Evolutionary conservation across 805 yeast genomes (phyloP).

Genomic region (Candida morakotiae): DNA sequence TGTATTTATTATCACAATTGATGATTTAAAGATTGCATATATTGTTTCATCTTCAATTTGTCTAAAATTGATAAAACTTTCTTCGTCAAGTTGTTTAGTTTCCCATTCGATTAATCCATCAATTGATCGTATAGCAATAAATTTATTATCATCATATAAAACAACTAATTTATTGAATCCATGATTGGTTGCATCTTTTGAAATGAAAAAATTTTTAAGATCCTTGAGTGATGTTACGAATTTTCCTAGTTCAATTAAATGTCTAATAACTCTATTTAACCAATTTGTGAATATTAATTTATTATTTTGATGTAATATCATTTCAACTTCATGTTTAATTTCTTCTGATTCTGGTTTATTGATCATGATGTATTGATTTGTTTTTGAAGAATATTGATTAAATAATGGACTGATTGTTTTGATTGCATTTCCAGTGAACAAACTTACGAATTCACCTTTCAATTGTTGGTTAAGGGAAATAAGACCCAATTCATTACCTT

Average conservation of each 20-base stretch:
- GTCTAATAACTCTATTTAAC: constrained; percentile 26
- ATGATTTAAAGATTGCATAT: constrained; percentile 10
- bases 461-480: constrained; percentile 4
- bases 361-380: constrained; percentile 18
- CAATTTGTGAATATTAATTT: constrained; percentile 21
- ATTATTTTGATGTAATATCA: constrained; percentile 21
- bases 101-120: constrained; percentile 42
- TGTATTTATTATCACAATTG: constrained; percentile 11
- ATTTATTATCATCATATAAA: constrained; percentile 20
- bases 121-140: constrained; percentile 41
- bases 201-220: not conserved
- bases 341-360: constrained; percentile 28
- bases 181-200: constrained; percentile 16
- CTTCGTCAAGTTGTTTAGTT: constrained; percentile 9
- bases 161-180: constrained; percentile 32
- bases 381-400: constrained; percentile 6
- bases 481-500: constrained; percentile 4
- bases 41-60: constrained; percentile 10
- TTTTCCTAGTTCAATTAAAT: constrained; percentile 31
- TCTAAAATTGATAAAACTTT: constrained; percentile 6
- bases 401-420: not conserved
- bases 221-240: constrained; percentile 13
- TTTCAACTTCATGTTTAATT: constrained; percentile 25
- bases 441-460: constrained; percentile 8
- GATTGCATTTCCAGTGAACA: constrained; percentile 8